These are phyloP conservation scores for Suillus occidentalis DNA, from an alignment of 768 basidiomycete species.

Conservation along the genomic window DNA sequence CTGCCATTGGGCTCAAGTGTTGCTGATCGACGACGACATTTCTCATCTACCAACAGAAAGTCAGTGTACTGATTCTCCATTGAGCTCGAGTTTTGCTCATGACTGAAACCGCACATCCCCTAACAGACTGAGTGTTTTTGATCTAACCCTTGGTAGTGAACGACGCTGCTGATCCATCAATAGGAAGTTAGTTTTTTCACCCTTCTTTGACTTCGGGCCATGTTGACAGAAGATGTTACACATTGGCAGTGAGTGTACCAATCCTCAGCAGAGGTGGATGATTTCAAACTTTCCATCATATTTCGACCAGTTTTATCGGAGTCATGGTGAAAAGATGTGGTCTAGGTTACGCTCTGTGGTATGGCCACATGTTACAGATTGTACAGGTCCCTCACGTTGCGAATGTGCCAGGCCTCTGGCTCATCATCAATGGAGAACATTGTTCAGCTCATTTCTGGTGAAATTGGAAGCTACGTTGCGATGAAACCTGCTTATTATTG, in stretches of 20 bases:
- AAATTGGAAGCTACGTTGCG: not conserved
- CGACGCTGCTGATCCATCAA: not conserved
- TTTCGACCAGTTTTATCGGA: not conserved
- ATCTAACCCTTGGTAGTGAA: not conserved
- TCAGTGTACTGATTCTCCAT: not conserved
- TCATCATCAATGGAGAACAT: not conserved
- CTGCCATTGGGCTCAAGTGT: not conserved
- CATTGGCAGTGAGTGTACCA: not conserved
- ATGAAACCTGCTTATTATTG: not conserved
- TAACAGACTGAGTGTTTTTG: not conserved
- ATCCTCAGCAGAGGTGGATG: not conserved
- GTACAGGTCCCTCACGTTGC: not conserved
- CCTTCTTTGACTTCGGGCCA: not conserved
- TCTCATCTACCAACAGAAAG: not conserved
- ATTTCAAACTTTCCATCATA: not conserved
- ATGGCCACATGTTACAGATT: not conserved
- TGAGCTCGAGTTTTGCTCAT: not conserved
- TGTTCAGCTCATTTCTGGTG: not conserved
- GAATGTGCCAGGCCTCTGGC: not conserved
- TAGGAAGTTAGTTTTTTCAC: not conserved
- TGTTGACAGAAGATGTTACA: not conserved
- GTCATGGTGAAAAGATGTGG: not conserved
- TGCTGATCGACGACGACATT: not conserved
- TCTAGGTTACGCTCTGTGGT: not conserved
- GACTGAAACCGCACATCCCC: not conserved